Evolutionary conservation across 2,329 filamentous ascomycete species (phyloP).

Genomic region (Venturiaceae sp.): DNA sequence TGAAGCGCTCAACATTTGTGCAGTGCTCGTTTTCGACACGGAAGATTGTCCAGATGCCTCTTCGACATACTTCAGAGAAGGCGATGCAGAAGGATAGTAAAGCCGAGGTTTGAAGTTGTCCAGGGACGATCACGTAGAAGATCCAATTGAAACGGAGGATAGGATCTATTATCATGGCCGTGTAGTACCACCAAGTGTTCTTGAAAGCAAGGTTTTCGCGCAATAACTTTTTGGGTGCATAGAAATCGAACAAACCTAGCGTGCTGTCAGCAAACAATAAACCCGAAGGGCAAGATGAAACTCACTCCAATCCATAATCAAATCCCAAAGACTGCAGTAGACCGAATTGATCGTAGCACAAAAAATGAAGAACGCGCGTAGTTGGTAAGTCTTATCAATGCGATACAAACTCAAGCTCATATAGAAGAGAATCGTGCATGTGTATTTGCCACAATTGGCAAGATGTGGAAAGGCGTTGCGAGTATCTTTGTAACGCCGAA

Average conservation of each 20-base stretch:
- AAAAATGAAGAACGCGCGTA: constrained; percentile 64
- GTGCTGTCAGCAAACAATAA: no score
- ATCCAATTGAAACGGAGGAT: constrained; percentile 90
- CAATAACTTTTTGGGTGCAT: constrained; percentile 37
- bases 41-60: constrained; percentile 86
- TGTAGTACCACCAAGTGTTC: constrained; percentile 72
- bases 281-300: constrained; percentile 33
- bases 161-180: constrained; percentile 72
- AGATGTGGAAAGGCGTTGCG: constrained; percentile 84
- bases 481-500: constrained; percentile 83
- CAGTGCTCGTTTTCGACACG: constrained; percentile 98
- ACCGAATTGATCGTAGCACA: constrained; percentile 75
- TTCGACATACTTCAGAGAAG: constrained; percentile 69
- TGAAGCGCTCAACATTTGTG: constrained; percentile 80
- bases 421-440: constrained; percentile 71
- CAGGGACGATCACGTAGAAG: constrained; percentile 76
- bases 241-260: constrained; percentile 8
- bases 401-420: constrained; percentile 75
- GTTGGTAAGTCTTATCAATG: constrained; percentile 48
- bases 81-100: constrained; percentile 70
- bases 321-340: constrained; percentile 52
- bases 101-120: constrained; percentile 73
- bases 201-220: constrained; percentile 76
- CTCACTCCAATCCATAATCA: not conserved
- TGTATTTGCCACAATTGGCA: constrained; percentile 86